These are phyloP conservation scores for Solanum piurae DNA, from an alignment of 257 asterid species.

Conservation along the genomic window DNA sequence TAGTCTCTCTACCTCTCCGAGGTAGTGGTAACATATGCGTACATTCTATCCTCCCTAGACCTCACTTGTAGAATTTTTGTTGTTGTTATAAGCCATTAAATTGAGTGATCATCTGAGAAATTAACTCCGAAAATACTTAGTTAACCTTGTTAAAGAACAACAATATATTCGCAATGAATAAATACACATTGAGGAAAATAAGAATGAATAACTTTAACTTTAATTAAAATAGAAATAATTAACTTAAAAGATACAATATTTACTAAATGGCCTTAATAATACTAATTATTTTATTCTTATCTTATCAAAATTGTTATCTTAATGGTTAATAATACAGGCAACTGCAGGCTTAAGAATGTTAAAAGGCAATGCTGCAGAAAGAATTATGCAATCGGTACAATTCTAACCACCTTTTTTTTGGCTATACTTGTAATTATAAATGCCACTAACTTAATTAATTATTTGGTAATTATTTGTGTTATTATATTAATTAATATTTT, in stretches of 20 bases:
- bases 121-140: background rate
- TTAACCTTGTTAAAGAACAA: background rate
- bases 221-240: background rate
- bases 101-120: no score
- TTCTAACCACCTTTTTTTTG: background rate
- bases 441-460: background rate
- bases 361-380: background rate
- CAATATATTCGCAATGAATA: background rate
- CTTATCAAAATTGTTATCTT: background rate
- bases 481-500: background rate
- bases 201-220: background rate
- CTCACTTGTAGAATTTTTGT: no score
- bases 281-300: background rate
- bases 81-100: no score
- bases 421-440: background rate
- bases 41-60: no score
- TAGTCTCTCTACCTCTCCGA: rapidly evolving
- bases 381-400: background rate
- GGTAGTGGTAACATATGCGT: no score
- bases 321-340: background rate
- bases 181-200: no score
- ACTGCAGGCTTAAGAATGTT: background rate
- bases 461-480: background rate
- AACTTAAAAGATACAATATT: background rate
- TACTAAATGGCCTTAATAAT: background rate